Evolutionary conservation across 176 grass and related monocot genomes (phyloP), one percentile per base, ranked within the genome.

Genomic region (Cenchrus americanus): DNA sequence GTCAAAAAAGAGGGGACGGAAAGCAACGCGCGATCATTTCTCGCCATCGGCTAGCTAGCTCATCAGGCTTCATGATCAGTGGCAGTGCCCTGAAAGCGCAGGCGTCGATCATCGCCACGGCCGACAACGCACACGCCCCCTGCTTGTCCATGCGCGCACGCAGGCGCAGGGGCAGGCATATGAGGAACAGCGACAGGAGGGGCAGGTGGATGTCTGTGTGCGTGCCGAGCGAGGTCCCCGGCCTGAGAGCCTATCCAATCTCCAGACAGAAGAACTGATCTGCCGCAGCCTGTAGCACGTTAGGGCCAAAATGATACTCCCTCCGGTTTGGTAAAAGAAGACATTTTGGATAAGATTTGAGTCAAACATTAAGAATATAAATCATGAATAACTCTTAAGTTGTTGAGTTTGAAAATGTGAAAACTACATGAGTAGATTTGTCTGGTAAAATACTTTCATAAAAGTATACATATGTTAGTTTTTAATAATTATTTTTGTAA

Each of bases 141-240:
- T 64, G n/a, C n/a, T n/a, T 66, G 60, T 53, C 81, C 70, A 75
- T 75, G 70, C 70, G 66, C 71, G 22, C 61, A 32, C 17, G 22
- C 61, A 32, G n/a, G n/a, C 17, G 41, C 17, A 54, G 30, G 9
- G 6, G 13, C 47, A 53, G 1, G 3, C 32, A n/a, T 34, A 34
- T 53, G 57, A 40, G 27, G 69, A 74, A 8, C 60, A 15, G 32
- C 49, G 30, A 37, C 32, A 44, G 53, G 42, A 44, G 5, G 26
- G 61, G 10, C 82, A 66, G 40, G 18, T 5, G 62, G 15, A 57
- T 76, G 61, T 65, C 14, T 76, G n/a, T 27, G 46, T 55, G 26
- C 24, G 24, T 73, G 71, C 24, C 68, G 13, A 23, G 32, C 32
- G 11, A 14, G 43, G 61, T 51, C 53, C 67, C 42, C 61, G 69